Conservation (phyloP, 2,329 filamentous ascomycete genomes). For the Diaporthe humulicola region DNA sequence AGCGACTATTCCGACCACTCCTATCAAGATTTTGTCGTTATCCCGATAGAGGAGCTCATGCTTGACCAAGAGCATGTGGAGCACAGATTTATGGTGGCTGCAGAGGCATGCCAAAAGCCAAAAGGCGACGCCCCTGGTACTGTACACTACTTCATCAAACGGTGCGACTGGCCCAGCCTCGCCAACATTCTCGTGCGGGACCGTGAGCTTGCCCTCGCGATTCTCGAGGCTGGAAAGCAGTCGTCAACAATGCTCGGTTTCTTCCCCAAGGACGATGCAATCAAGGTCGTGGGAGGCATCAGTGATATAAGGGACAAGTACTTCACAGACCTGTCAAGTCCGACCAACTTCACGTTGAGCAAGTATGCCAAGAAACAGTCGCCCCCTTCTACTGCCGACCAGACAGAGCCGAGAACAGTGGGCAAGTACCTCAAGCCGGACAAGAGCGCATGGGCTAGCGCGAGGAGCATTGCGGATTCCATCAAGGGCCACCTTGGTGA, state of each 20-base stretch:
- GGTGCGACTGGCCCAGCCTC: not conserved
- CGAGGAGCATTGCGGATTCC: not conserved
- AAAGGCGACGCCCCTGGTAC: not conserved
- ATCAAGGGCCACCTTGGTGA: not conserved
- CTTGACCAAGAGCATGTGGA: not conserved
- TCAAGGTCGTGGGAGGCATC: not conserved
- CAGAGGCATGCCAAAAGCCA: not conserved
- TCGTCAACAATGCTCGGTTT: not conserved
- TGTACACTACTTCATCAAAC: not conserved
- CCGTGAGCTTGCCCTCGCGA: not conserved
- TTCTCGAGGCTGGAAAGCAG: not conserved
- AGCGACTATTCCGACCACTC: no score
- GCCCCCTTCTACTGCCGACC: not conserved
- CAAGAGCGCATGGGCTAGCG: not conserved
- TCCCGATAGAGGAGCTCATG: no score
- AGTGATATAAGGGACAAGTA: not conserved
- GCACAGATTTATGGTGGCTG: not conserved
- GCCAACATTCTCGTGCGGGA: not conserved
- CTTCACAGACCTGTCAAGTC: not conserved
- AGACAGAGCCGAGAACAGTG: not conserved
- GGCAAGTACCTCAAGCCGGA: not conserved
- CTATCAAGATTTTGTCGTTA: no score
- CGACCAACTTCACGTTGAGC: not conserved
- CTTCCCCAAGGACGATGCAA: not conserved
- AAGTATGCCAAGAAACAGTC: not conserved